These are phyloP conservation scores for Pleomassaria siparia DNA, from an alignment of 2,329 filamentous ascomycete genomes.

Conservation along the genomic window DNA sequence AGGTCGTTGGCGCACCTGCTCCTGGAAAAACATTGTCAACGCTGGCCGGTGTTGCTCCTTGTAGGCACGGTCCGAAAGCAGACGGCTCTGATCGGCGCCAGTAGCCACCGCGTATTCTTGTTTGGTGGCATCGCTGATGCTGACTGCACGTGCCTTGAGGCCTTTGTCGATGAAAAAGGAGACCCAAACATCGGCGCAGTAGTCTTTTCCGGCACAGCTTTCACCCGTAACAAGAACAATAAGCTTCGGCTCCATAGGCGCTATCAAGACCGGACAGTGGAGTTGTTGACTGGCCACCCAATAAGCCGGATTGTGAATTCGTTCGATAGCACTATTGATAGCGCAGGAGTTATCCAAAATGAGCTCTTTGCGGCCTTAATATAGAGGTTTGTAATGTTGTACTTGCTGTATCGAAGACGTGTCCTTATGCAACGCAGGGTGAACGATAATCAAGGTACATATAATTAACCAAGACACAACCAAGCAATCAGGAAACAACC, in stretches of 20 bases:
- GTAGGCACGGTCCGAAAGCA: constrained; percentile 59
- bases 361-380: too few species aligned
- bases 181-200: constrained; percentile 58
- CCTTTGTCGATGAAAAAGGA: constrained; percentile 41
- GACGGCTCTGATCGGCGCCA: constrained; percentile 50
- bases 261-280: too few species aligned
- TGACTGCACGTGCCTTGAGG: constrained; percentile 47
- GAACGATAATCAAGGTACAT: too few species aligned
- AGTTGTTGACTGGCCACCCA: too few species aligned
- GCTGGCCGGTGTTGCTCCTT: constrained; percentile 61
- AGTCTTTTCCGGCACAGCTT: constrained; percentile 61
- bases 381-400: too few species aligned
- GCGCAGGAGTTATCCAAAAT: too few species aligned
- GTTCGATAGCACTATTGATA: too few species aligned
- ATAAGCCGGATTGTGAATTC: too few species aligned
- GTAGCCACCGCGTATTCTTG: constrained; percentile 55
- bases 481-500: too few species aligned
- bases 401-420: too few species aligned
- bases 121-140: constrained; percentile 59
- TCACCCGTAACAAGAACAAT: constrained; percentile 61
- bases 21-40: constrained; percentile 56
- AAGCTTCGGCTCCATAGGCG: constrained; percentile 45
- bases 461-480: too few species aligned
- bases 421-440: too few species aligned
- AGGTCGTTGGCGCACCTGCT: constrained; percentile 49